These are phyloP conservation scores for Fraxinus americana DNA, from an alignment of 257 asterid species.

Conservation along the genomic window DNA sequence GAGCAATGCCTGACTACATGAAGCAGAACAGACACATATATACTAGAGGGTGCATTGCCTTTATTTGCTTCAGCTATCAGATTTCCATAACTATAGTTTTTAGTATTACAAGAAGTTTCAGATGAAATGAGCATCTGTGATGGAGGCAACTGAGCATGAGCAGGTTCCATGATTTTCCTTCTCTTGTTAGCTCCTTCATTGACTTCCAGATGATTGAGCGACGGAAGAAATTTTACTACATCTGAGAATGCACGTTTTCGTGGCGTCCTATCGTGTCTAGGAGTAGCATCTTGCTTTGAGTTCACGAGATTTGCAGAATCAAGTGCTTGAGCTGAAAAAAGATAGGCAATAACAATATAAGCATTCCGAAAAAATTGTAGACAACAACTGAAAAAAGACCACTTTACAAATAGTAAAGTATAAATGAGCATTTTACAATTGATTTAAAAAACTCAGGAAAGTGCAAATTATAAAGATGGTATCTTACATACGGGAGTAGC, in stretches of 20 bases:
- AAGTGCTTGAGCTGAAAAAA: slow-evolving; percentile 54
- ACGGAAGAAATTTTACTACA: slow-evolving; percentile 67
- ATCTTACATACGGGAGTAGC: slow-evolving; percentile 73
- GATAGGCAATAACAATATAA: slow-evolving; percentile 15
- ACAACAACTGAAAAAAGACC: not conserved
- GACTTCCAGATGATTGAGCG: slow-evolving; percentile 53
- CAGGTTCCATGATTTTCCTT: slow-evolving; percentile 51
- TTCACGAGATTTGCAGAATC: slow-evolving; percentile 51
- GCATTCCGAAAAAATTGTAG: slow-evolving; percentile 14
- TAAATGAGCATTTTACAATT: slow-evolving; percentile 11
- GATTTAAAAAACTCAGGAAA: slow-evolving; percentile 23
- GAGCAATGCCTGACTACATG: slow-evolving; percentile 95
- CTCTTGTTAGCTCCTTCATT: slow-evolving; percentile 61
- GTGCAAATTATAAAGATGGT: slow-evolving; percentile 24
- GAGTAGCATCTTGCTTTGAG: slow-evolving; percentile 44
- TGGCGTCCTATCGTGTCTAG: slow-evolving; percentile 46
- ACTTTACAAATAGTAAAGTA: slow-evolving; percentile 1
- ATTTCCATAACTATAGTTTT: slow-evolving; percentile 59
- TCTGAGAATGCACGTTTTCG: slow-evolving; percentile 75
- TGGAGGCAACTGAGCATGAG: slow-evolving; percentile 43
- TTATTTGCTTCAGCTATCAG: slow-evolving; percentile 87
- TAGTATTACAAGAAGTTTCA: slow-evolving; percentile 52
- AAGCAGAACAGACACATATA: slow-evolving; percentile 77
- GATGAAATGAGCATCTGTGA: slow-evolving; percentile 44
- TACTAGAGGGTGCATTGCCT: slow-evolving; percentile 79